phyloP scores from a whole-genome alignment of 345 rosid genomes.

The Ceriops zippeliana region DNA sequence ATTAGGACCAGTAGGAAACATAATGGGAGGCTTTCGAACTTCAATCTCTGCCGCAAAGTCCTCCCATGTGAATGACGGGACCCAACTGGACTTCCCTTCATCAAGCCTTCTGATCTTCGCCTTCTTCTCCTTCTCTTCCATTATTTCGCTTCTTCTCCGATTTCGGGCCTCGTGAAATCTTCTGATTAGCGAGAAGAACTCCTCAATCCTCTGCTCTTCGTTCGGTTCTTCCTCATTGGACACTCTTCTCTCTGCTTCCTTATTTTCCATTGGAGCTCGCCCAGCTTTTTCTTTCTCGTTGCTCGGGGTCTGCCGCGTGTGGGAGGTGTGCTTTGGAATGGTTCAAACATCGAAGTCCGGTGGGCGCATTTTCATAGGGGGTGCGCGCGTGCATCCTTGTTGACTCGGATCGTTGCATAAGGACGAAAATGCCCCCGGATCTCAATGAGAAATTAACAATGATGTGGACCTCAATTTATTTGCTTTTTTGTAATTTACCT shows the following conservation, averaged over 20 bases:
- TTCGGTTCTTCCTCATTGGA: slow-evolving; percentile 11
- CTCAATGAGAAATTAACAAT: too few relatives aligned
- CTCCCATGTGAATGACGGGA: slow-evolving; percentile 29
- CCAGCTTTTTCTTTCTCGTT: too few relatives aligned
- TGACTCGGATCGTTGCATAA: too few relatives aligned
- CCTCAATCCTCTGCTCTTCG: slow-evolving; percentile 22
- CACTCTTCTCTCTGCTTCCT: background rate
- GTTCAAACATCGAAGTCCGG: too few relatives aligned
- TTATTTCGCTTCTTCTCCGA: slow-evolving; percentile 17
- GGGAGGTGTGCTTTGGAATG: too few relatives aligned
- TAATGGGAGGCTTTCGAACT: background rate
- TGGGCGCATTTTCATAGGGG: too few relatives aligned
- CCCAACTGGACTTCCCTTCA: slow-evolving; percentile 22
- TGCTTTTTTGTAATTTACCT: too few relatives aligned
- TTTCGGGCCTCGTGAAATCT: slow-evolving; percentile 26
- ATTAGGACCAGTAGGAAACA: background rate
- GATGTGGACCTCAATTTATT: too few relatives aligned
- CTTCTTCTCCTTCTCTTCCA: slow-evolving; percentile 5
- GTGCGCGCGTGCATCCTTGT: too few relatives aligned
- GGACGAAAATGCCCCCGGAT: too few relatives aligned
- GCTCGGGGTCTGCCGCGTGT: too few relatives aligned
- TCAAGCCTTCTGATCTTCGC: slow-evolving; percentile 4
- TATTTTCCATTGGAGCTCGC: slow-evolving; percentile 14
- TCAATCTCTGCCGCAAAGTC: slow-evolving; percentile 8
- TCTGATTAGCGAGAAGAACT: slow-evolving; percentile 26